phyloP scores from a whole-genome alignment of 306 rosid species.

The Castanea sativa region DNA sequence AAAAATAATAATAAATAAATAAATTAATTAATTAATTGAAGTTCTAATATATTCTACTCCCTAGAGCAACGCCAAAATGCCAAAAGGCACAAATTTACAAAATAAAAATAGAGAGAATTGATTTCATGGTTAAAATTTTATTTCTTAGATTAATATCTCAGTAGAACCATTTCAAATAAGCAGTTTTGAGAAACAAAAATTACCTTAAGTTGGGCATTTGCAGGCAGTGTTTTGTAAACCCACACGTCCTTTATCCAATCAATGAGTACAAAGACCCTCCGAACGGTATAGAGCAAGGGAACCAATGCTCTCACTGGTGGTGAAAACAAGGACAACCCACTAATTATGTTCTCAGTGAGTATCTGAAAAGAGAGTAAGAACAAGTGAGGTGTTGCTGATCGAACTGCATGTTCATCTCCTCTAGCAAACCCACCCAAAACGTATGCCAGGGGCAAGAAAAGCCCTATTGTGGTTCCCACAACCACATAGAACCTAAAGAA shows the following conservation, averaged over 20 bases:
- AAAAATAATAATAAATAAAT: no score
- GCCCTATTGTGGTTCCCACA: slow-evolving; percentile 62
- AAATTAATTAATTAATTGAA: no score
- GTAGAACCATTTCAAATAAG: no score
- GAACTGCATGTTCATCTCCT: slow-evolving; percentile 77
- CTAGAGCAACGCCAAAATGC: no score
- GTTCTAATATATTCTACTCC: no score
- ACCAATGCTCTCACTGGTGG: slow-evolving; percentile 81
- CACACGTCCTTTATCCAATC: slow-evolving; percentile 77
- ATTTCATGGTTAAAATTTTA: no score
- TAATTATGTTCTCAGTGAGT: slow-evolving; percentile 68
- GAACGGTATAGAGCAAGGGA: slow-evolving; percentile 62
- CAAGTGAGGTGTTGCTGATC: slow-evolving; percentile 77
- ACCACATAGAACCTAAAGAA: slow-evolving; percentile 60
- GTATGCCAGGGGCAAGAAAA: slow-evolving; percentile 76
- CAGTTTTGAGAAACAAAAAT: background rate
- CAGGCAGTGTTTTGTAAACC: slow-evolving; percentile 63
- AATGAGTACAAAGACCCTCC: slow-evolving; percentile 69
- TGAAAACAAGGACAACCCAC: slow-evolving; percentile 69
- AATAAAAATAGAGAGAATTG: no score
- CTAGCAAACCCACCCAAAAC: slow-evolving; percentile 88
- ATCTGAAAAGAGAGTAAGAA: slow-evolving; percentile 78
- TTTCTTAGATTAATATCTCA: no score
- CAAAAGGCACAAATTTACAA: no score
- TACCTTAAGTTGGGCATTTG: slow-evolving; percentile 62